Percentiles rank a stretch among this genome's conserved stretches.
Evolutionary conservation across 352 stramenopile species (phyloP).

Genomic region (Globisporangium paddicum): DNA sequence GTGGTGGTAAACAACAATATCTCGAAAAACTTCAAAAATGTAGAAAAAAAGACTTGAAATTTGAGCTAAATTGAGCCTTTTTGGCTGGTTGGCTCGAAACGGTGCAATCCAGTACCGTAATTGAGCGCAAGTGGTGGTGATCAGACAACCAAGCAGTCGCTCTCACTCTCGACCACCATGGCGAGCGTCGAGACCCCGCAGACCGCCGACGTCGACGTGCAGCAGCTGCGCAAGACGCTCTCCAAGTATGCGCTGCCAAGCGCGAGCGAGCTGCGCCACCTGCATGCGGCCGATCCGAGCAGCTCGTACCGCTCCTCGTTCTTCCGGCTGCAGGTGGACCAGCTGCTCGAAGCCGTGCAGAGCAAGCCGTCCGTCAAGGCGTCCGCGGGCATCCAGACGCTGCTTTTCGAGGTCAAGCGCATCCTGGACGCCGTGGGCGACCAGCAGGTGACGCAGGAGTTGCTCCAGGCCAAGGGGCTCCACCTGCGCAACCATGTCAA

Average conservation of each 20-base stretch:
- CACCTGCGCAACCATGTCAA: conserved; percentile 67
- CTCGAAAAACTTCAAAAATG: too few species aligned
- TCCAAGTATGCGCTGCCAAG: conserved; percentile 90
- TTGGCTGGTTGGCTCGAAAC: conserved; percentile 15
- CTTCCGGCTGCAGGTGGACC: conserved; percentile 82
- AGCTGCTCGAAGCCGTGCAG: conserved; percentile 76
- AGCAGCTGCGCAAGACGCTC: conserved; percentile 67
- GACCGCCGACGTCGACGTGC: conserved; percentile 25
- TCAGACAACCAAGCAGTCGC: too few species aligned
- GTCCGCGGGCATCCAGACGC: conserved; percentile 41
- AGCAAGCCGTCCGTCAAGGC: conserved; percentile 45
- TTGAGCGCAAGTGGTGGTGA: conserved; percentile 2
- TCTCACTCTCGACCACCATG: conserved; percentile 9
- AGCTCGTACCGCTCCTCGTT: conserved; percentile 80
- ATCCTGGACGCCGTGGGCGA: conserved; percentile 51
- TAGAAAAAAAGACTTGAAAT: too few species aligned
- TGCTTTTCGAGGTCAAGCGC: conserved; percentile 84
- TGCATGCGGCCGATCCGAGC: conserved; percentile 71
- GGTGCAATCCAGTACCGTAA: too few species aligned
- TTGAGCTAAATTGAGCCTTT: not conserved
- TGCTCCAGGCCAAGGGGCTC: conserved; percentile 49
- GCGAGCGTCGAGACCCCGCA: conserved; percentile 10
- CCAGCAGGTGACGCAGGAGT: conserved; percentile 75
- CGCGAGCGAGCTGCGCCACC: conserved; percentile 69
- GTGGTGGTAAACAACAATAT: too few species aligned